Base-by-base conservation (phyloP, 2,329 filamentous ascomycete species). In the Cladophialophora psammophila region DNA sequence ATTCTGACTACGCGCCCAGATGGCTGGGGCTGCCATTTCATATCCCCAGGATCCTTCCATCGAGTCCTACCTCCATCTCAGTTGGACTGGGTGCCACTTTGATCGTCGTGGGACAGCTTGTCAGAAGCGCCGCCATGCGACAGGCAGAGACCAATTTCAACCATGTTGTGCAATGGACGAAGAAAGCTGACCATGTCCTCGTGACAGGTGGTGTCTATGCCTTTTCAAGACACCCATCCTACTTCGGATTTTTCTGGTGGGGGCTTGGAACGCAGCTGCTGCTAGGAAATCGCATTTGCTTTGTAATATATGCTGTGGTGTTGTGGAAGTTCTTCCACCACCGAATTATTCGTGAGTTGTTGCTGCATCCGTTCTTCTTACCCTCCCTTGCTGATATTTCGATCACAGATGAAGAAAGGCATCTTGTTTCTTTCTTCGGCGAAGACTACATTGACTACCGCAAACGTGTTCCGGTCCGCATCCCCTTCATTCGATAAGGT, bases 161-260 rank as follows among this genome's bases (percentile, higher is more conserved):
- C 75, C 95, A 94, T 69, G 38, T 73, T 20, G 89, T 97, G 8
- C 92, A 95, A 78, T 87, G 80, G 53, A 79, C 86, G 70, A 87
- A 83, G 69, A 90, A 88, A 74, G 85, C 88, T 3, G 88, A 87
- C 1, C 95, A 99, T 78, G 83, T 84, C 55, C 85, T 99, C n/a
- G 91, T 99, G 2, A 96, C 91, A 0, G 83, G 83, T 34, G 95
- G 95, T 0, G 81, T 98, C 38, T 99, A 98, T 78, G 81, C 82
- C 7, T 78, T 86, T 53, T 81, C 96, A 60, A 84, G 95, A 31
- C 95, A 99, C 78, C 95, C 95, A 12, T 91, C 91, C 66, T 99
- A 99, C 80, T 97, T 98, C 81, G 95, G 94, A 3, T 99, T 97
- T 82, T 99, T 97, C 80, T 98, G 93, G 89, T 99, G 94, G 94